phyloP scores from a whole-genome alignment of 108 stramenopile genomes.

The Fragilariopsis cylindrus region DNA sequence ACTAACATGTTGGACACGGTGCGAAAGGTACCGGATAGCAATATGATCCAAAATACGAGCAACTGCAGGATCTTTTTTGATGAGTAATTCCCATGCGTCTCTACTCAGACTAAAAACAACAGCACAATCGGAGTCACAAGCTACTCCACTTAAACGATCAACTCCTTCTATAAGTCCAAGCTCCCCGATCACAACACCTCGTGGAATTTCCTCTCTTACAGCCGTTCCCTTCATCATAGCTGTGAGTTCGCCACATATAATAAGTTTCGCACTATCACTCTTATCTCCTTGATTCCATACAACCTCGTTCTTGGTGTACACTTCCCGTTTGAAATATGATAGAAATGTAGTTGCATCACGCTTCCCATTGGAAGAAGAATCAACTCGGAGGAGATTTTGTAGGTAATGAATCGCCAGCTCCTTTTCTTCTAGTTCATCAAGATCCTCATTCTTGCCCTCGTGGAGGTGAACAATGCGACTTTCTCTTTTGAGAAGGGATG shows the following conservation, averaged over 20 bases:
- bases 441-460: background rate
- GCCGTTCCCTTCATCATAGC: constrained; percentile 55
- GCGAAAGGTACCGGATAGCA: constrained; percentile 69
- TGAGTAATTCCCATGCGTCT: constrained; percentile 46
- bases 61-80: constrained; percentile 38
- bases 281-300: constrained; percentile 63
- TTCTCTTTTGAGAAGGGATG: constrained; percentile 14
- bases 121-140: constrained; percentile 49
- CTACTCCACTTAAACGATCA: constrained; percentile 52
- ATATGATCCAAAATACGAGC: constrained; percentile 55
- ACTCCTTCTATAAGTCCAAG: constrained; percentile 65
- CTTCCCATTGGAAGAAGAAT: constrained; percentile 20
- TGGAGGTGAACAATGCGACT: background rate
- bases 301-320: constrained; percentile 40
- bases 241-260: constrained; percentile 52
- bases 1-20: constrained; percentile 75
- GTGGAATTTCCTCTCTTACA: constrained; percentile 38
- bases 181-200: constrained; percentile 66
- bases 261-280: constrained; percentile 62
- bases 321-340: constrained; percentile 42
- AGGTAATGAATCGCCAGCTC: constrained; percentile 36
- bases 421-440: constrained; percentile 28
- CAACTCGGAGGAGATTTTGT: constrained; percentile 29
- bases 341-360: constrained; percentile 27
- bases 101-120: constrained; percentile 57